Base-by-base conservation (phyloP, 139 green algal species). In the Chlorella vulgaris region DNA sequence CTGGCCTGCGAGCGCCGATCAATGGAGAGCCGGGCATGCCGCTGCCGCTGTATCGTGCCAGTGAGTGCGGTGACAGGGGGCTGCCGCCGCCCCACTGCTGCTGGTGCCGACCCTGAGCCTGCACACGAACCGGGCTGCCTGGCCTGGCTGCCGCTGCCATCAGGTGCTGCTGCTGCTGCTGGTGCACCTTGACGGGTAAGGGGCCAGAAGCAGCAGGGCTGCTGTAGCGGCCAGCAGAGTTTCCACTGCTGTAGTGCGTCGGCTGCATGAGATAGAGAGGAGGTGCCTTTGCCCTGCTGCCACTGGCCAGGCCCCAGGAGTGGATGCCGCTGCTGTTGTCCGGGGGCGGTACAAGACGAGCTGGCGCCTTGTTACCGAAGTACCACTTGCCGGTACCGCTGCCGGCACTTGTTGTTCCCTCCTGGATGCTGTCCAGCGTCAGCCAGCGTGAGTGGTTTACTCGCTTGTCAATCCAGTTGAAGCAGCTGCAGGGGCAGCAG, bases 391-490 rank as follows among this genome's bases (percentile, higher is more conserved):
- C 22, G 15, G 55, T 8, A 21, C 55, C 21, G 18, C 18, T 21
- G n/a, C 18, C 22, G 55, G 28, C 5, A 21, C 55, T 65, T 15
- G 28, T 8, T 15, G 18, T n/a, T 5, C 18, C 38, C 53, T 67
- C 38, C 63, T 78, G 31, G 7, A 39, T 33, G 24, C 74, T 75
- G 40, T 85, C 78, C 78, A 82, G 55, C 40, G 77, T 50, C 43
- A 86, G 38, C 84, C 60, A 80, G 31, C 50, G 42, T 18, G n/a
- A 66, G 70, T 55, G 71, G 50, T 60, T 76, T 63, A 36, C 42
- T 10, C 19, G 31, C 42, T 77, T 85, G 69, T 81, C 78, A 2
- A 87, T 43, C 83, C 83, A 87, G 8, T 67, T 51, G 60, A 39
- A 62, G 29, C 83, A 87, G 42, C 73, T 79, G 73, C 31, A 39